phyloP scores from a whole-genome alignment of 805 yeast genomes.

The Cyberlindnera meyerae region DNA sequence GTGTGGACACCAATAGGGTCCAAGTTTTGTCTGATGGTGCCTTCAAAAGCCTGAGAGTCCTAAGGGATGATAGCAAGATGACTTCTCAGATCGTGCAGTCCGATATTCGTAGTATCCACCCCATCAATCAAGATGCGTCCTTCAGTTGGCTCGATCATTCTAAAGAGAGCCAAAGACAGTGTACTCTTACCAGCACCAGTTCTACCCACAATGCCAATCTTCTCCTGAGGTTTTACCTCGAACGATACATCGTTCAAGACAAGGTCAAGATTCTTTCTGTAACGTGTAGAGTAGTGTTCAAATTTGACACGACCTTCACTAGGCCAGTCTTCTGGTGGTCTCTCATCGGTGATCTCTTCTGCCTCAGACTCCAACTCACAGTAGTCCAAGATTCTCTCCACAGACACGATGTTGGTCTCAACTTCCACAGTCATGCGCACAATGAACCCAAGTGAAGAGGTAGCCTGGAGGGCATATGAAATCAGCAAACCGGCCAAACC shows the following conservation, averaged over 20 bases:
- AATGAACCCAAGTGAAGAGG: slow-evolving; percentile 93
- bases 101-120: slow-evolving; percentile 61
- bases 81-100: slow-evolving; percentile 72
- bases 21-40: slow-evolving; percentile 76
- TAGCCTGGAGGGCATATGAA: slow-evolving; percentile 86
- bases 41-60: slow-evolving; percentile 89
- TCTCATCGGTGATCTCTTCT: slow-evolving; percentile 55
- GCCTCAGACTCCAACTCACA: slow-evolving; percentile 79
- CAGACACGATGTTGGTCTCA: slow-evolving; percentile 94
- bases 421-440: slow-evolving; percentile 99
- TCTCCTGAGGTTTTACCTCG: slow-evolving; percentile 66
- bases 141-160: slow-evolving; percentile 72
- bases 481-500: slow-evolving; percentile 93
- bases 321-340: slow-evolving; percentile 79
- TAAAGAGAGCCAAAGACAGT: slow-evolving; percentile 74
- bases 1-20: slow-evolving; percentile 69
- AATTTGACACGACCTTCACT: slow-evolving; percentile 59
- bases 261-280: slow-evolving; percentile 77
- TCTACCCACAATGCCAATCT: slow-evolving; percentile 93
- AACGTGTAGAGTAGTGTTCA: slow-evolving; percentile 70
- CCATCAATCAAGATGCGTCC: slow-evolving; percentile 72
- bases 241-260: slow-evolving; percentile 67
- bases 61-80: slow-evolving; percentile 85
- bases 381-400: slow-evolving; percentile 90
- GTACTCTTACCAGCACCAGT: slow-evolving; percentile 97